phyloP scores from a whole-genome alignment of 139 green algal genomes.

The Trebouxia sp. region DNA sequence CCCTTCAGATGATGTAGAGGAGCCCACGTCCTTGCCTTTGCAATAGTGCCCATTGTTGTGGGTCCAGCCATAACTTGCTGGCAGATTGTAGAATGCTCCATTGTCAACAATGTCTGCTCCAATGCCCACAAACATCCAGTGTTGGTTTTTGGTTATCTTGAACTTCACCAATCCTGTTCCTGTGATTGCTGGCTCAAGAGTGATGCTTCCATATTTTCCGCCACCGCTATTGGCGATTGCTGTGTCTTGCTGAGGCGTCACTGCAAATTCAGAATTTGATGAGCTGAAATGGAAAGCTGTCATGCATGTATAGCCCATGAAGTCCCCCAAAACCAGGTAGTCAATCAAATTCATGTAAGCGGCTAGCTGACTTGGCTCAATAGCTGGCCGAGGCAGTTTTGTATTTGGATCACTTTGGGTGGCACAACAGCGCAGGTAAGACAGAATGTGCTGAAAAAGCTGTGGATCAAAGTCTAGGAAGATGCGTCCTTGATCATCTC shows the following conservation, averaged over 20 bases:
- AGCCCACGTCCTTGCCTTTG: no score
- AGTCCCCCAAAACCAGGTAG: not conserved
- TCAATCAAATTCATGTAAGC: not conserved
- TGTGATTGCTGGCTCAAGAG: no score
- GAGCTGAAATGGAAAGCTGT: not conserved
- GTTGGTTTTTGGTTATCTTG: no score
- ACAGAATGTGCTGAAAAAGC: not conserved
- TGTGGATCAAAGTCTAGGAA: slow-evolving; percentile 7
- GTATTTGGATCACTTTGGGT: not conserved
- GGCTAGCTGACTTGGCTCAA: not conserved
- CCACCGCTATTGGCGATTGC: not conserved
- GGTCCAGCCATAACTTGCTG: no score
- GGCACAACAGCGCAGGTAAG: not conserved
- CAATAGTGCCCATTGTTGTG: no score
- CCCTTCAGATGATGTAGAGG: no score
- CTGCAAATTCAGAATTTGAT: not conserved
- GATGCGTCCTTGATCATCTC: not conserved
- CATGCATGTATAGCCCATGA: not conserved
- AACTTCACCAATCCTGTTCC: no score
- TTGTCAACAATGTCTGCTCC: no score
- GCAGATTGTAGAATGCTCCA: no score
- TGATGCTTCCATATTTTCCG: no score
- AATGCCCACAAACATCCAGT: no score
- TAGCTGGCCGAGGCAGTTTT: not conserved
- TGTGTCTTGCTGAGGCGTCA: not conserved